phyloP scores from a whole-genome alignment of 2,329 filamentous ascomycete species.

The Fusarium austroafricanum region DNA sequence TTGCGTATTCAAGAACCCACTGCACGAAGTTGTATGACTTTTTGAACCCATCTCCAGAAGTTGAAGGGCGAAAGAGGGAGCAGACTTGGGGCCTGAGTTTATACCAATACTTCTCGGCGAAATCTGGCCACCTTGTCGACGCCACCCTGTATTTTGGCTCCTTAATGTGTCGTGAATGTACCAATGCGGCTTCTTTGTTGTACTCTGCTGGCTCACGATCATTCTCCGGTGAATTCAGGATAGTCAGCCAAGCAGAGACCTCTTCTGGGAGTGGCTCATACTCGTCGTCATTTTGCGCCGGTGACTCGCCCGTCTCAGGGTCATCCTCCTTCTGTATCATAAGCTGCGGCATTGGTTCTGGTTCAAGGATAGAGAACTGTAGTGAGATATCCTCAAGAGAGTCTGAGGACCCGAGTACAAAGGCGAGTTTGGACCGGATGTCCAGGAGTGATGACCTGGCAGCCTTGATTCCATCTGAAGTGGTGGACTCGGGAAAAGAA shows the following conservation, averaged over 20 bases:
- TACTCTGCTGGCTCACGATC: slow-evolving; percentile 47
- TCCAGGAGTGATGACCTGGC: slow-evolving; percentile 34
- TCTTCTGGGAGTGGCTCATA: slow-evolving; percentile 27
- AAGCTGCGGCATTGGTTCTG: slow-evolving; percentile 34
- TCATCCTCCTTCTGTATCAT: slow-evolving; percentile 11
- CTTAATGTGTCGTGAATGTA: slow-evolving; percentile 38
- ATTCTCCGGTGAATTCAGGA: slow-evolving; percentile 38
- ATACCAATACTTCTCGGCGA: slow-evolving; percentile 47
- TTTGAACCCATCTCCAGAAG: too few species aligned
- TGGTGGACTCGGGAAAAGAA: slow-evolving; percentile 25
- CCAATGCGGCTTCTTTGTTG: slow-evolving; percentile 39
- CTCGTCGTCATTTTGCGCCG: slow-evolving; percentile 9
- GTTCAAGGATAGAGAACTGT: slow-evolving; percentile 37
- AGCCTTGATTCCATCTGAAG: slow-evolving; percentile 37
- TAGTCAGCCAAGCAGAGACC: slow-evolving; percentile 37
- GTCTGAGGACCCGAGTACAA: slow-evolving; percentile 44
- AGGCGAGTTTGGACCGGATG: slow-evolving; percentile 41
- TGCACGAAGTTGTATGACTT: slow-evolving; percentile 50
- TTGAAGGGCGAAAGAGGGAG: slow-evolving; percentile 44
- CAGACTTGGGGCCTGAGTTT: slow-evolving; percentile 43
- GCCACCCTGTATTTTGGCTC: slow-evolving; percentile 46
- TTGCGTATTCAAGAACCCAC: slow-evolving; percentile 52
- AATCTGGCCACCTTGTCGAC: slow-evolving; percentile 44
- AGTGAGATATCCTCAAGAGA: slow-evolving; percentile 37
- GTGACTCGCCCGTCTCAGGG: neutral